Conservation (phyloP, 169 alveolate species). For the Neospora caninum region DNA sequence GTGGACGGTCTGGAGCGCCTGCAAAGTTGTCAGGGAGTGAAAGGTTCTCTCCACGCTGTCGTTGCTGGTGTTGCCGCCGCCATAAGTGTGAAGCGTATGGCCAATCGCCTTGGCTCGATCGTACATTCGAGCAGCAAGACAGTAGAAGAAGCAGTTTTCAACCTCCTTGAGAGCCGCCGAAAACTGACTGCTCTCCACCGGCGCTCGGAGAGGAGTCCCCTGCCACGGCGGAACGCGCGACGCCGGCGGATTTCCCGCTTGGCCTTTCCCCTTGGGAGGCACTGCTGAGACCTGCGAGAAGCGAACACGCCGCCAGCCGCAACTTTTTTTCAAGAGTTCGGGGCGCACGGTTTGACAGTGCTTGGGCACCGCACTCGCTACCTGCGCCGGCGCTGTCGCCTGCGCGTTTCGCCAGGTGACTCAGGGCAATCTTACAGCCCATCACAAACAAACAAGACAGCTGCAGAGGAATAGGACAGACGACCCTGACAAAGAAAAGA, state of each 20-base stretch:
- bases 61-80: neutral
- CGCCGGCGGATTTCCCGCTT: neutral
- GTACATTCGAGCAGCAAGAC: conserved; percentile 17
- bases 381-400: neutral
- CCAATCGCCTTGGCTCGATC: neutral
- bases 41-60: neutral
- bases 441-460: no score
- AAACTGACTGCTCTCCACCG: neutral
- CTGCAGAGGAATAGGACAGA: no score
- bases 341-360: neutral
- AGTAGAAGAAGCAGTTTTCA: neutral
- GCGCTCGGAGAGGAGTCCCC: neutral
- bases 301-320: neutral
- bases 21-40: neutral
- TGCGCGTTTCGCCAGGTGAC: neutral
- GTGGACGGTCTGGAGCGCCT: neutral
- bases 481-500: no score
- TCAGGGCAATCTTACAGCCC: neutral
- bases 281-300: neutral
- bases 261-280: neutral
- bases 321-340: neutral
- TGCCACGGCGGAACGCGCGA: neutral
- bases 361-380: neutral
- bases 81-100: neutral
- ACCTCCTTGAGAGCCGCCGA: conserved; percentile 5